phyloP scores from a whole-genome alignment of 441 rosid genomes.

The Syzygium syzygioides region DNA sequence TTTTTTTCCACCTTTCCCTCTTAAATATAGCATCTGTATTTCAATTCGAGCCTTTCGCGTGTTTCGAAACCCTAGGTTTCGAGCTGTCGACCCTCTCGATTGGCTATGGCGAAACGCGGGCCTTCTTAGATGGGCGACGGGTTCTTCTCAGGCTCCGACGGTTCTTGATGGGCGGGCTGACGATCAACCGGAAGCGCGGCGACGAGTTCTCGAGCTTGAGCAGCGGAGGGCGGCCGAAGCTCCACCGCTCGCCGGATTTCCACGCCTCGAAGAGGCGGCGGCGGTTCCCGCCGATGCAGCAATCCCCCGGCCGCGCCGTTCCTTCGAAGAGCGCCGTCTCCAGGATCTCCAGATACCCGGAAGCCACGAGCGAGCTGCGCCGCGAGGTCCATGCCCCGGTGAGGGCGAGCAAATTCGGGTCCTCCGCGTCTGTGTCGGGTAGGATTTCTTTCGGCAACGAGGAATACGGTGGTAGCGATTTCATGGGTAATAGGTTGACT shows the following conservation, averaged over 20 bases:
- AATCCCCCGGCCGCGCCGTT: conserved; percentile 22
- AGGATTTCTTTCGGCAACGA: conserved; percentile 7
- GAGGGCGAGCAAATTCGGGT: conserved; percentile 43
- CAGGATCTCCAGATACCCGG: conserved; percentile 62
- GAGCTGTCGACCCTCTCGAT: not conserved
- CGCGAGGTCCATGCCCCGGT: conserved; percentile 68
- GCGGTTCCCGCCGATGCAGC: conserved; percentile 23
- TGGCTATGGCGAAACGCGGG: not conserved
- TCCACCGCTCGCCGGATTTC: conserved; percentile 29
- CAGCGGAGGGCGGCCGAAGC: conserved; percentile 14
- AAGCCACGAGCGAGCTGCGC: conserved; percentile 28
- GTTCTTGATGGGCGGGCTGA: conserved; percentile 58
- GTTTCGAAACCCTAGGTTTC: not conserved
- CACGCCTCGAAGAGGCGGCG: conserved; percentile 46
- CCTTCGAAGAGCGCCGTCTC: conserved; percentile 31
- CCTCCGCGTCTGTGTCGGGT: conserved; percentile 2
- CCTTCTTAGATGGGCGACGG: not conserved
- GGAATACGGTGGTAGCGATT: conserved; percentile 11
- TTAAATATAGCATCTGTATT: not conserved
- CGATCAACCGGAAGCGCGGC: conserved; percentile 56
- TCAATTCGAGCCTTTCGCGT: not conserved
- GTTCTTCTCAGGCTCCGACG: conserved; percentile 21
- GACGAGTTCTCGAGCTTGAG: conserved; percentile 33
- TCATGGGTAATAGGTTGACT: conserved; percentile 33
- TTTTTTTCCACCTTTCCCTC: too few relatives aligned